A percentile compares a stretch with the other conserved stretches of the same genome.
These are phyloP conservation scores for Blastobotrys mokoenaii DNA, from an alignment of 805 yeast species.

Conservation along the genomic window DNA sequence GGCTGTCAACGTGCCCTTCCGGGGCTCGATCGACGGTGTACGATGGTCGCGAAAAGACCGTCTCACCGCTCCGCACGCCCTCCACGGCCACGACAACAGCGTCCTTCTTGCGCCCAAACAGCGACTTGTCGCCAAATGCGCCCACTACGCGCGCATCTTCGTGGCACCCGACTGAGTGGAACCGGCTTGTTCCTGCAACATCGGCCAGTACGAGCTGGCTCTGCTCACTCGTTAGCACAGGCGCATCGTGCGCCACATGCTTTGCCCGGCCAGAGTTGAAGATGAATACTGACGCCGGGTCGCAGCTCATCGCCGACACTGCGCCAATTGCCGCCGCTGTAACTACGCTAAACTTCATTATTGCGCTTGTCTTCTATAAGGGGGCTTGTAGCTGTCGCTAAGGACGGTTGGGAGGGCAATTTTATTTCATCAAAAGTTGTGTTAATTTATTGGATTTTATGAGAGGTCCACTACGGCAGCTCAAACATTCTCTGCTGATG, in stretches of 20 bases:
- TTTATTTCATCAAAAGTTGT: no score
- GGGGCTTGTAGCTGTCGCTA: not conserved
- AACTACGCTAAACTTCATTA: not conserved
- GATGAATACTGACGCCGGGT: constrained; percentile 1
- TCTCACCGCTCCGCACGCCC: constrained; percentile 14
- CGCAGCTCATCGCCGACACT: not conserved
- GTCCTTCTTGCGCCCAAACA: constrained; percentile 2
- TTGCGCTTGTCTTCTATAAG: not conserved
- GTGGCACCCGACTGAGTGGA: constrained; percentile 4
- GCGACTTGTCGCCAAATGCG: not conserved
- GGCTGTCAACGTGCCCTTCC: constrained; percentile 1
- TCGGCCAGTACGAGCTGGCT: constrained; percentile 17
- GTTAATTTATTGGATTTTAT: no score
- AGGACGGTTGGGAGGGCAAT: no score
- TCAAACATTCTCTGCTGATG: no score
- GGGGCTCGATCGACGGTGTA: constrained; percentile 14
- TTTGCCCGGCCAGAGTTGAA: not conserved
- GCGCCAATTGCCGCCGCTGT: not conserved
- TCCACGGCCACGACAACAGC: constrained; percentile 16
- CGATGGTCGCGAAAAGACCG: constrained; percentile 15
- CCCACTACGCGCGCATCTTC: constrained; percentile 7
- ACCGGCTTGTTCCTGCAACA: constrained; percentile 10
- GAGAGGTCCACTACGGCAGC: no score
- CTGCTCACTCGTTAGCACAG: constrained; percentile 10
- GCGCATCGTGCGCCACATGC: not conserved